Base-by-base conservation (phyloP, 2,329 filamentous ascomycete genomes). In the Trichoderma sp. region DNA sequence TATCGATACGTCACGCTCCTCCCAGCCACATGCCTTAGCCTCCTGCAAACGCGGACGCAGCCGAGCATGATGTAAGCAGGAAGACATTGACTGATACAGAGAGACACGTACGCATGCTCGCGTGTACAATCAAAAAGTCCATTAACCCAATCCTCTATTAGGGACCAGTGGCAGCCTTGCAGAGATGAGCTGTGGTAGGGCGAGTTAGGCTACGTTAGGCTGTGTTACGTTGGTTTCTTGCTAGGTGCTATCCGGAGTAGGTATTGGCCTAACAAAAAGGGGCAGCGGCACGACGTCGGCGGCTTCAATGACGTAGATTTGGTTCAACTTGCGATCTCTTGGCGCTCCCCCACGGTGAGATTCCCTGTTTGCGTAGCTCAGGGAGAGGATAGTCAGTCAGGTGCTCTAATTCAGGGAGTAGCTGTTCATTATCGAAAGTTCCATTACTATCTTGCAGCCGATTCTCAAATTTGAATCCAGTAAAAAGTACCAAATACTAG, bases 1-100 rank as follows among this genome's bases (percentile, higher is more conserved):
- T 32, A 64, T 64, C 59, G 59, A 61, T 61, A 64, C 68, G 61
- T 63, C 58, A 63, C 59, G 32, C 61, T 63, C 58, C 67, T 55
- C 53, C 67, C 67, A 58, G 34, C 34, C 36, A 59, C 65, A 61
- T 32, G 57, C 53, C 39, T 68, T 68, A 68, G 66, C 36, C 55
- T 32, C 66, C n/a, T 61, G 36, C 66, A 68, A 26, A 32, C 34
- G 20, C 20, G 34, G 20, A 39, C 36, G 55, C 23, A 50, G 36
- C 55, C 36, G 6, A 28, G 26, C n/a, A 68, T 68, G 55, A 68
- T 68, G 66, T 68, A 68, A 68, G 66, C 66, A 61, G 13, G 3
- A 20, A 30, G 36, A 20, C 55, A 61, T 15, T 13, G 28, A n/a
- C 17, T 13, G 30, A 20, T 32, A 15, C 55, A 50, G 30, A 20